Evolutionary conservation across 106 monocot species (phyloP).

Genomic region (Platanthera zijinensis): DNA sequence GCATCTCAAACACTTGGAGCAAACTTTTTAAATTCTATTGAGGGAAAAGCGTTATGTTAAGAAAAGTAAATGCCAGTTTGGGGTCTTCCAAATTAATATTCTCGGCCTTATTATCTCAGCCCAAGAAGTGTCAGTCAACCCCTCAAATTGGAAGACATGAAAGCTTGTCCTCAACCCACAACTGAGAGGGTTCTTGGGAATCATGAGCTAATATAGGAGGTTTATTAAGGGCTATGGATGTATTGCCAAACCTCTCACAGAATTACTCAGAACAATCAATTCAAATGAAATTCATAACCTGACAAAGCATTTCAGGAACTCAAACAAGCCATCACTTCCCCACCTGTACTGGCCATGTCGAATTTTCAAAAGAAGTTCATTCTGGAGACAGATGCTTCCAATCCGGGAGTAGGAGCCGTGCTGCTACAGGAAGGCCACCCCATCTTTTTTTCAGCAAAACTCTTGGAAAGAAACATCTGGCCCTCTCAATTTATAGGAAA

Average conservation of each 20-base stretch:
- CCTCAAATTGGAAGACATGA: background rate
- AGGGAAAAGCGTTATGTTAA: background rate
- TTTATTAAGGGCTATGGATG: background rate
- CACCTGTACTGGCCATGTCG: background rate
- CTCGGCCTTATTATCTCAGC: background rate
- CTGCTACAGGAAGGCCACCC: background rate
- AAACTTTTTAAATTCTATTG: background rate
- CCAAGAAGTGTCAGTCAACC: background rate
- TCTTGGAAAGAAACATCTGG: no score
- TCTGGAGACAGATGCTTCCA: background rate
- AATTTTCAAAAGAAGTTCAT: background rate
- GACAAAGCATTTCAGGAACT: background rate
- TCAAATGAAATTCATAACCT: background rate
- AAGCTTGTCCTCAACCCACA: background rate
- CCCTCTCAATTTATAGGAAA: no score
- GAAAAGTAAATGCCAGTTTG: background rate
- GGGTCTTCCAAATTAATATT: background rate
- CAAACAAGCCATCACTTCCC: background rate
- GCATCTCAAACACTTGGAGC: background rate
- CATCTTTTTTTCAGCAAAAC: no score
- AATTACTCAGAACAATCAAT: background rate
- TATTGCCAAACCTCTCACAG: background rate
- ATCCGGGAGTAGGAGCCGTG: background rate
- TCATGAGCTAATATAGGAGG: background rate
- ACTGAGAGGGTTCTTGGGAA: background rate